phyloP scores from a whole-genome alignment of 768 basidiomycete species.

The Omphalotus guepiniiformis region DNA sequence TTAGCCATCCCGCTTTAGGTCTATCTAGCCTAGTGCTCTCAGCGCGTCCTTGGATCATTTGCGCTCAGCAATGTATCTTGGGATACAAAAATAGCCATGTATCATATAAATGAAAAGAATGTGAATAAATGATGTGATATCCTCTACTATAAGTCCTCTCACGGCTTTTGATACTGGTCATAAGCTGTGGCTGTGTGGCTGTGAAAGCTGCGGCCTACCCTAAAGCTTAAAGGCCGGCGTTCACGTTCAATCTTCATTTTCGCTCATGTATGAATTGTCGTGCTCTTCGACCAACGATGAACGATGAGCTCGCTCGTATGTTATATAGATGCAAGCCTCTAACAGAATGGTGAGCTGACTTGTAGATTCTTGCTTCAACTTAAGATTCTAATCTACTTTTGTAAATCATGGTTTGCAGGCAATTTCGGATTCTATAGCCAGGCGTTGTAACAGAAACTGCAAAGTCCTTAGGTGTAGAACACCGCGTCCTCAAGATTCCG shows the following conservation, averaged over 20 bases:
- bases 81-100: too few relatives aligned
- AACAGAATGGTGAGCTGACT: slow-evolving; percentile 38
- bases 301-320: slow-evolving; percentile 22
- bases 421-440: slow-evolving; percentile 53
- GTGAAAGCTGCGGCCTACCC: too few relatives aligned
- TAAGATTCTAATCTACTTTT: neutral
- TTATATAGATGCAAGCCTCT: slow-evolving; percentile 46
- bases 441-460: slow-evolving; percentile 42
- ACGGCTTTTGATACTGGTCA: neutral
- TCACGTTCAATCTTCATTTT: too few relatives aligned
- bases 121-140: too few relatives aligned
- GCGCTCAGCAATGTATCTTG: too few relatives aligned
- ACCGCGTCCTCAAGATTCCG: slow-evolving; percentile 42
- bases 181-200: too few relatives aligned
- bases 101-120: too few relatives aligned
- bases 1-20: too few relatives aligned
- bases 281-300: slow-evolving; percentile 8
- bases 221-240: too few relatives aligned
- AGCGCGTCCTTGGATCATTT: too few relatives aligned
- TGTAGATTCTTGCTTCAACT: slow-evolving; percentile 10
- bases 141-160: too few relatives aligned
- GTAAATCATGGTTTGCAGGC: slow-evolving; percentile 70
- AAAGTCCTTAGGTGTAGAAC: slow-evolving; percentile 37
- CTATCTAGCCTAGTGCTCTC: too few relatives aligned
- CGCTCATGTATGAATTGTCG: slow-evolving; percentile 1